Base-by-base conservation (phyloP, 2,329 filamentous ascomycete genomes). In the Ramularia endophylla region DNA sequence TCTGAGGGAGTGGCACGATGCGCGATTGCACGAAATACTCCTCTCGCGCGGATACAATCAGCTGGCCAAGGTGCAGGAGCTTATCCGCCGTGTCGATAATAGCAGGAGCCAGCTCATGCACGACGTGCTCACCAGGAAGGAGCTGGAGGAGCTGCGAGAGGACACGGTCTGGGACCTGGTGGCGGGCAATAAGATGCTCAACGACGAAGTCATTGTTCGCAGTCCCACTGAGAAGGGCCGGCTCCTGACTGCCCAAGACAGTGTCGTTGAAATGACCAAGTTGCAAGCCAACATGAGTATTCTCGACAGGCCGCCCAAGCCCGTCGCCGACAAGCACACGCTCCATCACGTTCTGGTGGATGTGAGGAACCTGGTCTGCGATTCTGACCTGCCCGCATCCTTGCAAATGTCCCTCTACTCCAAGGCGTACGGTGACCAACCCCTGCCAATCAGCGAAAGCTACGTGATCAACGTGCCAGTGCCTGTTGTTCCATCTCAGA, bases 271-370 rank as follows among this genome's bases (percentile, higher is more conserved):
- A 44, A 78, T 95, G 51, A 90, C 90, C 5, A 87, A 81, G 60
- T 71, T 97, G 42, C 94, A 98, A 68, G 94, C 92, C 4, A 79
- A 89, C 59, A 98, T 98, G 92, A 94, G 88, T 64, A 75, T 97
- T 56, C 72, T 98, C 33, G 83, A 95, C 43, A 83, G 86, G 53
- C 79, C 82, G n/a, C 89, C 88, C 0, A 76, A 78, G 15, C 72
- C 78, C 3, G 70, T 77, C 8, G 65, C 78, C 12, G 88, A 84
- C 53, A 72, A 87, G 53, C 74, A 82, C 36, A 81, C 85, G 27
- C 68, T 94, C 39, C 85, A 95, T 59, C 83, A 97, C 54, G 65
- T 94, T 4, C 72, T 94, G 44, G 76, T 95, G 20, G 87, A 94
- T 54, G 75, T 97, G 46, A 89, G 85, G 56, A 82, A 83, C 7